Conservation (phyloP, 495 filamentous ascomycete genomes). For the Aspergillus cavernicola region DNA sequence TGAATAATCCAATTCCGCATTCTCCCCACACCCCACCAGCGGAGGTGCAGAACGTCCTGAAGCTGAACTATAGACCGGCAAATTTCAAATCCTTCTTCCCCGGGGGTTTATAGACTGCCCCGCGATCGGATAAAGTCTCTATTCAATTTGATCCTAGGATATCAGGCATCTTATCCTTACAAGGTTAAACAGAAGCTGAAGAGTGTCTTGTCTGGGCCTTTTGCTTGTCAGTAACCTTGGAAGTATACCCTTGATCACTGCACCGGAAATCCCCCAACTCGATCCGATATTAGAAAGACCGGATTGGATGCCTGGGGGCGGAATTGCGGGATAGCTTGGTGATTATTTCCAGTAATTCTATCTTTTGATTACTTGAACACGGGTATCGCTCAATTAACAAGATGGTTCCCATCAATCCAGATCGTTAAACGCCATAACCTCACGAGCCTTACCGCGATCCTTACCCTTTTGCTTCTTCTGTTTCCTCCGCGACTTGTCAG, state of each 20-base stretch:
- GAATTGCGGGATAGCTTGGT: background rate
- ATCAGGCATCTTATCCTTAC: too few relatives aligned
- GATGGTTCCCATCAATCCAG: conserved; percentile 56
- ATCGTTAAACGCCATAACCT: conserved; percentile 62
- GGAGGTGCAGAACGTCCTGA: conserved; percentile 3
- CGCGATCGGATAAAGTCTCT: too few relatives aligned
- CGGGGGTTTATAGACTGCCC: too few relatives aligned
- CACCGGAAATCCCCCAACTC: conserved; percentile 7
- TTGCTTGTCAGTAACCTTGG: too few relatives aligned
- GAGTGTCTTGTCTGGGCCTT: background rate
- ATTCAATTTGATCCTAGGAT: too few relatives aligned
- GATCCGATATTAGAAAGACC: background rate
- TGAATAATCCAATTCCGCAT: conserved; percentile 21
- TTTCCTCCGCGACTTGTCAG: conserved; percentile 50
- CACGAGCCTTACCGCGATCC: conserved; percentile 47
- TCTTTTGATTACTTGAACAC: background rate
- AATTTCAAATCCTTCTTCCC: conserved; percentile 26
- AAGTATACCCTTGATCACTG: background rate
- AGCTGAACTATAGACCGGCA: conserved; percentile 7
- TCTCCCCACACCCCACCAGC: conserved; percentile 32
- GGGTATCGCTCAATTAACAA: conserved; percentile 14
- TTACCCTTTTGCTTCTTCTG: conserved; percentile 56
- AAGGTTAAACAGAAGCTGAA: too few relatives aligned
- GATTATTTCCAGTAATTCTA: background rate
- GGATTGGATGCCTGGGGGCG: background rate